Evolutionary conservation across 2,329 filamentous ascomycete species (phyloP), one percentile per base, ranked within the genome.

Genomic region (Fusarium solani-melongenae): DNA sequence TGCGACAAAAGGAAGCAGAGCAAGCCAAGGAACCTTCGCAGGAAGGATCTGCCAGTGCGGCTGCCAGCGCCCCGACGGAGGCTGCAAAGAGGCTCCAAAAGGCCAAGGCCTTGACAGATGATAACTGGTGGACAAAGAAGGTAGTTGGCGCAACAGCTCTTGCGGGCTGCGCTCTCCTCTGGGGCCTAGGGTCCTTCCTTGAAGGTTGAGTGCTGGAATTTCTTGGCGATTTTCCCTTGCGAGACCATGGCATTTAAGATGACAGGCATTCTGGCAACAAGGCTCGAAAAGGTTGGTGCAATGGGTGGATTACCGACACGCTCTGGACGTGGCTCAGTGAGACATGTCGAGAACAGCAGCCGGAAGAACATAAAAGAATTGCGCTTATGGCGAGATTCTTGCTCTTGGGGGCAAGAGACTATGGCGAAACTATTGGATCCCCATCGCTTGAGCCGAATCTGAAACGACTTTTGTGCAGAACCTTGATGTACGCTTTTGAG

Each of bases 111-210:
- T 82, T 92, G 59, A 91, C 88, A 4, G 90, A 92, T 62, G 88
- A 91, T 36, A 88, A 89, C 63, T 93, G 91, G 89, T 92, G 90
- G 87, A 88, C 85, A 3, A 92, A 91, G 84, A 92, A 91, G 81
- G 82, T 88, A 2, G 82, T 89, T 33, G 91, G 91, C n/a, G 89
- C 88, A 5, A 88, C 89, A 22, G 89, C 89, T 9, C 81, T 93
- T 61, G 87, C 85, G n/a, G 90, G 89, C 1, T 92, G 90, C 76
- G 88, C 86, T 11, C 80, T 89, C 51, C 80, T 92, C 2, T 92
- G 90, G 90, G 86, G 84, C 6, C 70, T 90, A 22, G 87, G 89
- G 6, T 89, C 89, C 2, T 88, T 87, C 62, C 66, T 92, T 36
- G 88, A 77, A 77, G 75, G 70, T 49, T 81, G 59, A 77, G 49